Evolutionary conservation across 1,284 basidiomycete species (phyloP).

Genomic region (Peniophora sp.): DNA sequence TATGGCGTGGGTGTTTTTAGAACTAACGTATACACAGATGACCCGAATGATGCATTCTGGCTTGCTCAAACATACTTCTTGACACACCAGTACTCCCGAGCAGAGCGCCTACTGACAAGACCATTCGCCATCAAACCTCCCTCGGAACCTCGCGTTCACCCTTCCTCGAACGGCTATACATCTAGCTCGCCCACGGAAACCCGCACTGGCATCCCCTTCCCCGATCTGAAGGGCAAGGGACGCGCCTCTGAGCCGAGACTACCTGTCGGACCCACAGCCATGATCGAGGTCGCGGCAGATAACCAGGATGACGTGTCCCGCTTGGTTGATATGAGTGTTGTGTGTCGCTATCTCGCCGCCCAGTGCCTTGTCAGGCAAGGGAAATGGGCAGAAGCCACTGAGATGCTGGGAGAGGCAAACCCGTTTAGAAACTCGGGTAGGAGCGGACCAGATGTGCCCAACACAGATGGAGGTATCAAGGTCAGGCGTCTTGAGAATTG

Average conservation of each 20-base stretch:
- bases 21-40: conserved; percentile 42
- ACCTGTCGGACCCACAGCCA: conserved; percentile 59
- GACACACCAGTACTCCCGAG: conserved; percentile 90
- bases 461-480: conserved; percentile 83
- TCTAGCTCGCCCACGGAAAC: conserved; percentile 17
- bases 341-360: conserved; percentile 90
- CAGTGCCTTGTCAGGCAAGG: conserved; percentile 92
- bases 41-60: conserved; percentile 98
- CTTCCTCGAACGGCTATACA: conserved; percentile 36
- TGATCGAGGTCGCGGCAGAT: conserved; percentile 57
- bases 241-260: conserved; percentile 52
- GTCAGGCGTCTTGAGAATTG: conserved; percentile 24
- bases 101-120: conserved; percentile 83
- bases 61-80: conserved; percentile 96
- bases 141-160: conserved; percentile 20
- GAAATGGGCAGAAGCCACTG: conserved; percentile 88
- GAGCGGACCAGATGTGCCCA: conserved; percentile 64
- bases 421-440: conserved; percentile 68
- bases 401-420: conserved; percentile 89
- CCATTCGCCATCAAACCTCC: conserved; percentile 58
- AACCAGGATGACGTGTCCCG: conserved; percentile 59
- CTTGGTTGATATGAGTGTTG: conserved; percentile 86
- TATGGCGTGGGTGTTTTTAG: background rate
- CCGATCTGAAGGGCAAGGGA: conserved; percentile 49
- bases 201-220: conserved; percentile 16